Base-by-base conservation (phyloP, 2,329 filamentous ascomycete genomes). In the Fusarium sp. region DNA sequence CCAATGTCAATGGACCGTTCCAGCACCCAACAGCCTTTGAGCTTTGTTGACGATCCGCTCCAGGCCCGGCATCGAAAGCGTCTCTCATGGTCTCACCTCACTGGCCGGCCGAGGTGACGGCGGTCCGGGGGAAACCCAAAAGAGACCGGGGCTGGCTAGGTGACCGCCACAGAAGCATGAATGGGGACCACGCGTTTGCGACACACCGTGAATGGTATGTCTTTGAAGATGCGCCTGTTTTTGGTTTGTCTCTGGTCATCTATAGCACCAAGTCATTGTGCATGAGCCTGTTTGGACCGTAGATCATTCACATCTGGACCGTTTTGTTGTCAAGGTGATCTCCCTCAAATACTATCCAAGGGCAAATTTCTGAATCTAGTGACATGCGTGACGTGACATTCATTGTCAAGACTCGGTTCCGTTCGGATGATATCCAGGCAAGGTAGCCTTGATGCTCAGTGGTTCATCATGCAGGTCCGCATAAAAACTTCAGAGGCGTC, bases 91-190 rank as follows among this genome's bases (percentile, higher is more conserved):
- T 8, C 23, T 61, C 21, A 50, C 20, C 33, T 65, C 20, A 55
- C 43, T 63, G 65, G 61, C 25, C 43, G 45, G 33, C 45, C 36
- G 47, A 61, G 42, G 55, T 58, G 54, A 55, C 43, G 57, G 61
- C 48, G 37, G 42, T 35, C 66, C 66, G 56, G 66, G 66, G 66
- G 66, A 11, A 51, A 18, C 29, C 46, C 29, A 46, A 35, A 36
- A 20, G 17, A 55, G 66, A 54, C 59, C 39, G 64, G 63, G 63
- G 53, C 57, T 63, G 58, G 55, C 57, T 48, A 62, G 61, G 50
- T 54, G 64, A 67, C 64, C 53, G 53, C 63, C 53, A 63, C 55
- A 21, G 48, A 45, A 67, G 46, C 50, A 66, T 66, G 57, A 63
- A 63, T 58, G 33, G 42, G 57, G 48, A 53, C 53, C 39, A 66